Percentiles rank a stretch among this genome's conserved stretches.
phyloP scores from a whole-genome alignment of 495 filamentous ascomycete genomes.

The Daldinia childiae region DNA sequence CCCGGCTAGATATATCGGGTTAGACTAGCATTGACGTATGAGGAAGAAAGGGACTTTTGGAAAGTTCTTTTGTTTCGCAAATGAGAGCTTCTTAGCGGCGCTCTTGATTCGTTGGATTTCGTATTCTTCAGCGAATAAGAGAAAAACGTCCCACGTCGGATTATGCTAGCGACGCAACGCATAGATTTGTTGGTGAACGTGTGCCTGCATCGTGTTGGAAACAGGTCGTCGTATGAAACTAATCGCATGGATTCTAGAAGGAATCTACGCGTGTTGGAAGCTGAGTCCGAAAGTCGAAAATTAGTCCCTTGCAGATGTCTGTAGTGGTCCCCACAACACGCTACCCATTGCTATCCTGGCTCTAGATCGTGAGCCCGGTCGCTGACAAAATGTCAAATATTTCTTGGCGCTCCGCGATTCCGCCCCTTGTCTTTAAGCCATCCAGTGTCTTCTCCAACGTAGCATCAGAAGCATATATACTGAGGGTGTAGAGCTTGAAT shows the following conservation, averaged over 20 bases:
- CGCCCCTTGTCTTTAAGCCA: not conserved
- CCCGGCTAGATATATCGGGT: constrained; percentile 10
- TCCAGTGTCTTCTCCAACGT: not conserved
- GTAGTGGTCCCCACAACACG: constrained; percentile 27
- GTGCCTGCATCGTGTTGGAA: not conserved
- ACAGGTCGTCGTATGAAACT: not conserved
- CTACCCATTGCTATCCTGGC: constrained; percentile 18
- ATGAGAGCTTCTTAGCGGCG: constrained; percentile 14
- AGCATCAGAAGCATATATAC: constrained; percentile 7
- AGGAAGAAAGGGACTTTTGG: constrained; percentile 35
- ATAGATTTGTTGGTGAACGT: too few relatives aligned
- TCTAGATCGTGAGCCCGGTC: not conserved
- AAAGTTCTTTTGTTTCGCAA: constrained; percentile 16
- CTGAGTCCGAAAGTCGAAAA: constrained; percentile 15
- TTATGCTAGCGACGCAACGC: not conserved
- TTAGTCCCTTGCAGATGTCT: constrained; percentile 34
- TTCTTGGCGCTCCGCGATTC: not conserved
- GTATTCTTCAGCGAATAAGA: not conserved
- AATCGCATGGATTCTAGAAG: not conserved
- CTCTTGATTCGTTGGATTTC: constrained; percentile 14
- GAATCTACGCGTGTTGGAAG: not conserved
- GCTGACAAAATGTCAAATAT: not conserved
- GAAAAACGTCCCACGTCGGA: not conserved
- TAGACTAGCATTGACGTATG: constrained; percentile 23
- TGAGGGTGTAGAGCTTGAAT: not conserved